phyloP scores from a whole-genome alignment of 1,139 yeast species.

The Citeromyces siamensis region DNA sequence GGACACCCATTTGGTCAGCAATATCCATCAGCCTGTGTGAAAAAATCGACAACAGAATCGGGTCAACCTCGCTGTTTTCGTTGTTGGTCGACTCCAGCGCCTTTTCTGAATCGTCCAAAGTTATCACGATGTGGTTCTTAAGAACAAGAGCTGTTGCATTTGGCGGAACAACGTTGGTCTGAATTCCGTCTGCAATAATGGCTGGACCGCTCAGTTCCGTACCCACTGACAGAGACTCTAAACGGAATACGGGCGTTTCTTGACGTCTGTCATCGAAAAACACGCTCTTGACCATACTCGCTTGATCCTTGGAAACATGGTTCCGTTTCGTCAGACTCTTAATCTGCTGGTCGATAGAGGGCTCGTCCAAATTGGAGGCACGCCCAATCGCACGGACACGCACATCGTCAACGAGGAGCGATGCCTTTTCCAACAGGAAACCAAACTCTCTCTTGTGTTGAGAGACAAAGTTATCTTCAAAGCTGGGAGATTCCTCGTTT shows the following conservation, averaged over 20 bases:
- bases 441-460: slow-evolving; percentile 21
- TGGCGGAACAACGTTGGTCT: slow-evolving; percentile 76
- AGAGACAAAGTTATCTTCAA: slow-evolving; percentile 13
- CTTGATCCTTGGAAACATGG: slow-evolving; percentile 28
- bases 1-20: slow-evolving; percentile 57
- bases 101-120: not conserved
- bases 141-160: slow-evolving; percentile 50
- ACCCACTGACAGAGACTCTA: slow-evolving; percentile 39
- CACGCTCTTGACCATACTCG: slow-evolving; percentile 26
- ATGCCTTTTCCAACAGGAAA: slow-evolving; percentile 16
- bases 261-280: slow-evolving; percentile 38
- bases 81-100: slow-evolving; percentile 7
- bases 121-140: slow-evolving; percentile 39
- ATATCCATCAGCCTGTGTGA: slow-evolving; percentile 53
- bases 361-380: slow-evolving; percentile 8
- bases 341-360: slow-evolving; percentile 7
- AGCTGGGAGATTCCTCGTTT: slow-evolving; percentile 15
- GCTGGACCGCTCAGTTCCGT: slow-evolving; percentile 61
- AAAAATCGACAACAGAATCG: slow-evolving; percentile 44
- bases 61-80: no score
- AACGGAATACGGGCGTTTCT: slow-evolving; percentile 36
- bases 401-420: slow-evolving; percentile 31
- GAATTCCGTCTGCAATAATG: slow-evolving; percentile 74
- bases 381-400: slow-evolving; percentile 21
- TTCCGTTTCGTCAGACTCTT: slow-evolving; percentile 22